Percentiles rank a stretch among this genome's conserved stretches.
phyloP scores from a whole-genome alignment of 352 stramenopile genomes.

The Phytophthora chlamydospora region DNA sequence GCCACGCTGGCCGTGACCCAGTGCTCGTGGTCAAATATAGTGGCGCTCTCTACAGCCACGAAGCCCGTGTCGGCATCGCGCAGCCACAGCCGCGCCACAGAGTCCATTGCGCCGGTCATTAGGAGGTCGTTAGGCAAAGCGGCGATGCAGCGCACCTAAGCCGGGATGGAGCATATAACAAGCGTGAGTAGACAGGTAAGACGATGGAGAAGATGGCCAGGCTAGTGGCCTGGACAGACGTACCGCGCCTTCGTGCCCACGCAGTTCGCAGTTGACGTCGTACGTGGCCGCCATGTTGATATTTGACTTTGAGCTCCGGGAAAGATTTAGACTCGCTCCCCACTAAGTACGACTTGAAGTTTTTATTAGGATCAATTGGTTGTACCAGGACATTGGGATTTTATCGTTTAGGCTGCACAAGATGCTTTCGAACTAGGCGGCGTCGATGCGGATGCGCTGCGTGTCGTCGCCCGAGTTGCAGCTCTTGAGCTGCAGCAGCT shows the following conservation, averaged over 20 bases:
- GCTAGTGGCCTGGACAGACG: constrained; percentile 9
- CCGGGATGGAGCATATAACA: constrained; percentile 5
- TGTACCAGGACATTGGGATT: no score
- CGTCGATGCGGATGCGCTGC: constrained; percentile 45
- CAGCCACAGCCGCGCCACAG: constrained; percentile 58
- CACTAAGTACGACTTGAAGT: constrained; percentile 5
- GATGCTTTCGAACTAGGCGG: constrained; percentile 26
- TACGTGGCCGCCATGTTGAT: constrained; percentile 27
- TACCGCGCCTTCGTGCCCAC: constrained; percentile 81
- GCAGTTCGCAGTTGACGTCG: constrained; percentile 58
- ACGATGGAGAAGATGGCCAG: constrained; percentile 1
- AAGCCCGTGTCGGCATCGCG: constrained; percentile 38
- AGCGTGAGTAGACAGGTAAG: constrained; percentile 6
- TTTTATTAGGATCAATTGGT: no score
- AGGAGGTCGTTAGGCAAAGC: constrained; percentile 55
- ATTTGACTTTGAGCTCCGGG: constrained; percentile 6
- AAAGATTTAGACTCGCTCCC: no score
- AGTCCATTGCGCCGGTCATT: constrained; percentile 84
- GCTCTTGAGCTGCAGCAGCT: constrained; percentile 55
- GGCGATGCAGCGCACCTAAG: constrained; percentile 67
- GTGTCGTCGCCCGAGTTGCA: constrained; percentile 48
- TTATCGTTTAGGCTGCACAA: no score
- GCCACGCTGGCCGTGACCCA: constrained; percentile 75
- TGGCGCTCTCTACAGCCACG: constrained; percentile 52
- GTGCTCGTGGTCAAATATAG: constrained; percentile 82